phyloP scores from a whole-genome alignment of 768 basidiomycete genomes.

The Leccinum variicolor region DNA sequence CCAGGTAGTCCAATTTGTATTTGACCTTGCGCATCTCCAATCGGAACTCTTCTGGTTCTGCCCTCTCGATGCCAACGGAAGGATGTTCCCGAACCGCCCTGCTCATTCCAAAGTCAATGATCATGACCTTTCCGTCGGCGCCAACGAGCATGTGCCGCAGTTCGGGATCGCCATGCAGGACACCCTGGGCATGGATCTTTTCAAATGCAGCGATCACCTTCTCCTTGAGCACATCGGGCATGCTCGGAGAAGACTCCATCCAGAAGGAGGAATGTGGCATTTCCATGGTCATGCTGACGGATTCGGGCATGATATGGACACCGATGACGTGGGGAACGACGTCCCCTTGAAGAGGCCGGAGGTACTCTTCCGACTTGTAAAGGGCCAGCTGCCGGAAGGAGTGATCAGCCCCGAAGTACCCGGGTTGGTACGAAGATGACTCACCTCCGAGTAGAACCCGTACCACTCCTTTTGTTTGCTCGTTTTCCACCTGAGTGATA shows the following conservation, averaged over 20 bases:
- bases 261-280: conserved; percentile 57
- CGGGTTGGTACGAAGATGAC: conserved; percentile 17
- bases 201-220: conserved; percentile 48
- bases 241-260: conserved; percentile 56
- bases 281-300: conserved; percentile 46
- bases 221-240: conserved; percentile 54
- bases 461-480: conserved; percentile 33
- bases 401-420: not conserved
- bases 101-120: conserved; percentile 54
- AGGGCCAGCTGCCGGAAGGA: conserved; percentile 43
- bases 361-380: conserved; percentile 44
- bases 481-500: conserved; percentile 30
- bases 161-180: conserved; percentile 47
- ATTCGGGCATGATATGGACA: conserved; percentile 37
- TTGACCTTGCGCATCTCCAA: conserved; percentile 56
- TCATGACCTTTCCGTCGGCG: conserved; percentile 48
- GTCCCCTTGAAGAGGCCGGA: conserved; percentile 49
- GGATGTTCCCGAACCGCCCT: conserved; percentile 28
- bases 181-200: conserved; percentile 44
- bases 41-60: conserved; percentile 40
- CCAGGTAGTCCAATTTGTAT: conserved; percentile 48
- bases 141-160: conserved; percentile 54
- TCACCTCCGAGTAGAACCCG: conserved; percentile 40
- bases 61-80: conserved; percentile 33
- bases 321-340: conserved; percentile 54